Conservation (phyloP, 1,284 basidiomycete genomes). For the Pterulicium gracile region DNA sequence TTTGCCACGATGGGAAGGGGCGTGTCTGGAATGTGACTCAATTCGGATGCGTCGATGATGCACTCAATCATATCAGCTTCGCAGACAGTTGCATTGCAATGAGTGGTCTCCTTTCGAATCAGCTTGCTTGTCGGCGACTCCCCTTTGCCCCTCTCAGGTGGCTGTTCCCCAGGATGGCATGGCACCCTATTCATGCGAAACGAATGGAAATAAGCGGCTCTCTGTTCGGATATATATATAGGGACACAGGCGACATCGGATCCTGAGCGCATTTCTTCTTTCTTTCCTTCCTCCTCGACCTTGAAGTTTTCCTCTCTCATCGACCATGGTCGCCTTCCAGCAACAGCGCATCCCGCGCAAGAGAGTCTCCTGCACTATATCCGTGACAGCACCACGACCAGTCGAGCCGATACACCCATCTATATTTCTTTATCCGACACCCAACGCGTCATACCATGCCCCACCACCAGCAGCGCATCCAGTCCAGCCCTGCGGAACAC, state of each 20-base stretch:
- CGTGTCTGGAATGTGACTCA: no score
- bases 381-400: background rate
- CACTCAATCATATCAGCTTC: conserved; percentile 1
- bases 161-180: background rate
- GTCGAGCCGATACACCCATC: no score
- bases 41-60: background rate
- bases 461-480: background rate
- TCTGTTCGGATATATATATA: background rate
- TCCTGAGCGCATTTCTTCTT: background rate
- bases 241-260: background rate
- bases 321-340: background rate
- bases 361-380: background rate
- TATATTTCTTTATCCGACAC: no score
- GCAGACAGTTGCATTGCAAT: background rate
- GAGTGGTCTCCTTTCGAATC: background rate
- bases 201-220: background rate
- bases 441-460: no score
- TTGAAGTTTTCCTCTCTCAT: background rate
- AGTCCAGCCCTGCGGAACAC: background rate
- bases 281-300: background rate
- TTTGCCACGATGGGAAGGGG: no score
- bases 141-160: background rate
- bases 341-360: background rate
- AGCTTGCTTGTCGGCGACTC: background rate
- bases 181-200: background rate